These are phyloP conservation scores for Thermothelomyces thermophilus DNA, from an alignment of 2,329 filamentous ascomycete genomes.

Conservation along the genomic window DNA sequence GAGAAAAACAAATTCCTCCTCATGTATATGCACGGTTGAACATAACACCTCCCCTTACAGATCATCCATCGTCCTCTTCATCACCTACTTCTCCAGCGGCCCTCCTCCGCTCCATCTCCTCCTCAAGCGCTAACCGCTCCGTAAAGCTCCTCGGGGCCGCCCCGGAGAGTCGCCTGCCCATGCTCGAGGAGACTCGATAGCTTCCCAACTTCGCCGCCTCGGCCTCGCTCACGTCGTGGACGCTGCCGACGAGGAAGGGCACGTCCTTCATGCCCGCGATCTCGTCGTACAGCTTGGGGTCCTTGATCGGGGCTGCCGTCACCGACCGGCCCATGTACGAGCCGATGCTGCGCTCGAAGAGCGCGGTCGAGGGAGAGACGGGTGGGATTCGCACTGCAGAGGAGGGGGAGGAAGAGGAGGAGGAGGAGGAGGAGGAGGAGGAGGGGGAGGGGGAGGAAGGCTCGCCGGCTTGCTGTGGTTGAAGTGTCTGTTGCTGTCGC, in stretches of 20 bases:
- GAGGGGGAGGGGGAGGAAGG: background rate
- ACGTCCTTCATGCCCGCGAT: constrained; percentile 34
- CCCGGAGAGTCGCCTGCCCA: constrained; percentile 11
- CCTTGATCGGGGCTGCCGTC: constrained; percentile 33
- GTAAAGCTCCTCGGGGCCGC: constrained; percentile 29
- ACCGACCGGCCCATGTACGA: constrained; percentile 37
- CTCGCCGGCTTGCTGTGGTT: background rate
- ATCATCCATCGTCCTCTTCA: background rate
- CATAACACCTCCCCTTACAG: too few relatives aligned
- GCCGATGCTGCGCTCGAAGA: constrained; percentile 29
- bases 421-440: constrained; percentile 13
- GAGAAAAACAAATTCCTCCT: too few relatives aligned
- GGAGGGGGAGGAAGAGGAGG: background rate
- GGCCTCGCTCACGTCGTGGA: constrained; percentile 29
- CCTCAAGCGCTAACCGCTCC: constrained; percentile 29
- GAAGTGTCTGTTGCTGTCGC: background rate
- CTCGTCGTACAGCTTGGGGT: constrained; percentile 33
- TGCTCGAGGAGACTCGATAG: constrained; percentile 23
- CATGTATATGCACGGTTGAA: too few relatives aligned
- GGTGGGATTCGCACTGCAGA: constrained; percentile 1
- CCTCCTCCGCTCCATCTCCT: constrained; percentile 24
- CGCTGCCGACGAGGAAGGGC: constrained; percentile 37
- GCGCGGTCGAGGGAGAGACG: constrained; percentile 19
- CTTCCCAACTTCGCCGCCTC: constrained; percentile 28
- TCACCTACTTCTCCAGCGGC: background rate